These are phyloP conservation scores for Amanita jacksonii DNA, from an alignment of 768 basidiomycete genomes.

Conservation along the genomic window DNA sequence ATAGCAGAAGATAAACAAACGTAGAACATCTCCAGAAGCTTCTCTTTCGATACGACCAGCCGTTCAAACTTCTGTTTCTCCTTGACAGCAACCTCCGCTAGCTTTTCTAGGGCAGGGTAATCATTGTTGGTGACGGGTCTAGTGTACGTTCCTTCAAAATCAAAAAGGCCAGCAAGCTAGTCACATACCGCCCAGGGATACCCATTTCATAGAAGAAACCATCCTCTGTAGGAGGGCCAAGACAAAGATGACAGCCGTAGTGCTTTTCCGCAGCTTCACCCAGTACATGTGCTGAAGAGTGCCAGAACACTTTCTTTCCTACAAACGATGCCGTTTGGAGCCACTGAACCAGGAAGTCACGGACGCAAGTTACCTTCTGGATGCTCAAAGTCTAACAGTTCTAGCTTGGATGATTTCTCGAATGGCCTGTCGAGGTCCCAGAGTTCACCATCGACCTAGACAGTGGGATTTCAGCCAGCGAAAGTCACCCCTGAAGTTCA, in stretches of 20 bases:
- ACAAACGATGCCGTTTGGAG: slow-evolving; percentile 8
- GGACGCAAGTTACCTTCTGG: slow-evolving; percentile 53
- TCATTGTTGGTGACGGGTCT: slow-evolving; percentile 76
- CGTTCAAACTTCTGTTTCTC: slow-evolving; percentile 98
- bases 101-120: slow-evolving; percentile 82
- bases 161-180: background rate
- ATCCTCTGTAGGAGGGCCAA: slow-evolving; percentile 94
- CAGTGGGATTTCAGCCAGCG: too few species aligned
- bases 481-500: too few species aligned
- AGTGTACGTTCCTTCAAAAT: slow-evolving; percentile 8
- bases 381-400: slow-evolving; percentile 88
- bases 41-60: slow-evolving; percentile 87
- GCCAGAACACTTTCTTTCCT: slow-evolving; percentile 99
- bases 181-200: slow-evolving; percentile 59
- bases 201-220: slow-evolving; percentile 99
- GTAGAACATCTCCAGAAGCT: slow-evolving; percentile 92
- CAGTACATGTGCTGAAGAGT: slow-evolving; percentile 96
- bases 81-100: slow-evolving; percentile 83
- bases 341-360: too few species aligned
- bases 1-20: slow-evolving; percentile 34
- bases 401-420: slow-evolving; percentile 73
- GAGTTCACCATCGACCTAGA: slow-evolving; percentile 79
- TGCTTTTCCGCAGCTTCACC: slow-evolving; percentile 95
- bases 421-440: slow-evolving; percentile 96
- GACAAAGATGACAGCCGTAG: slow-evolving; percentile 94